Evolutionary conservation across 352 stramenopile genomes (phyloP), one percentile per base, ranked within the genome.

Genomic region (Globisporangium cederbergense): DNA sequence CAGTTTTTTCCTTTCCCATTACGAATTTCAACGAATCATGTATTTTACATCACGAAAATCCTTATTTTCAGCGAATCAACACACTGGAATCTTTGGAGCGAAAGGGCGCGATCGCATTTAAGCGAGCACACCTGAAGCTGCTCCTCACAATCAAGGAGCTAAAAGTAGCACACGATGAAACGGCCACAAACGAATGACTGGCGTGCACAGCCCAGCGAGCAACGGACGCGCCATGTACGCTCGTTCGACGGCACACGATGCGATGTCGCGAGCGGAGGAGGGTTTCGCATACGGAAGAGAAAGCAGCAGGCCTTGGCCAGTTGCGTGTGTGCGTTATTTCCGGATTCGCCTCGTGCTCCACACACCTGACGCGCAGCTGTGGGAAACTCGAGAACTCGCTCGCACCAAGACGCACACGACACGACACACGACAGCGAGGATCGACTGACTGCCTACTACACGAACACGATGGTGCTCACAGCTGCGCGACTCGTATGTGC

Each of bases 401-500:
- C 36, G 34, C 10, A 20, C 40, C 13, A 22, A 49, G 13, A 20
- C 60, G 16, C 30, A 36, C 32, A 8, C 32, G 32, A 36, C 30
- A 25, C 36, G 20, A 43, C 25, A 43, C 25, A 52, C 51, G 51
- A 58, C 36, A 56, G n/a, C 16, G 50, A 40, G 18, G 14, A 56
- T 6, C 30, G 16, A 30, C 51, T 58, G 51, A 58, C 51, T 36
- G 9, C 32, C 51, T 36, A 36, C 32, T 32, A 28, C 16, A 40
- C 51, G 14, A 3, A 28, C 28, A 68, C 32, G 18, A 90, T 90
- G 81, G 76, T 80, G 66, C 61, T 81, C 61, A 83, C 77, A 53
- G 82, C 78, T 52, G 78, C 76, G 45, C 74, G 65, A 47, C 70
- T 81, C 51, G 75, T 88, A 66, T 83, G 78, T 61, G 58, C 59